Percentiles rank a stretch among this genome's conserved stretches.
Conservation (phyloP, 164 flowering plant species). For the Hamamelis virginiana region DNA sequence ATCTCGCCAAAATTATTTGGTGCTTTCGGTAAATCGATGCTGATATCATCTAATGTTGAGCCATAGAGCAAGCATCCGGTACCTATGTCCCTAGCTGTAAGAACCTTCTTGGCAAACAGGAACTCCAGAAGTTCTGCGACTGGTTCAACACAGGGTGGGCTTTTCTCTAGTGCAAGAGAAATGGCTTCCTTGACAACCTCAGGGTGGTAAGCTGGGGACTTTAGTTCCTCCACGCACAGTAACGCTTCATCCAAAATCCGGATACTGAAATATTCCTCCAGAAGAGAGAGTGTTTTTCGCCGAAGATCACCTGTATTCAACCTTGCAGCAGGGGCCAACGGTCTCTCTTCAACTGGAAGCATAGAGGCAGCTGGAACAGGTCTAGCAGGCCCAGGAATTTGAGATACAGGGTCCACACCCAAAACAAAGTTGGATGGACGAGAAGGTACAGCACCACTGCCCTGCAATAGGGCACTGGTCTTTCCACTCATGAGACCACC, state of each 20-base stretch:
- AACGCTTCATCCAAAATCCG: slow-evolving; percentile 70
- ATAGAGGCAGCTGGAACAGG: slow-evolving; percentile 26
- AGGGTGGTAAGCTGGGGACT: slow-evolving; percentile 63
- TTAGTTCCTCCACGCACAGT: slow-evolving; percentile 82
- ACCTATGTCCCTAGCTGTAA: slow-evolving; percentile 52
- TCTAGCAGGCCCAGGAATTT: slow-evolving; percentile 29
- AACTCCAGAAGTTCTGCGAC: slow-evolving; percentile 57
- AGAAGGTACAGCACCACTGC: slow-evolving; percentile 39
- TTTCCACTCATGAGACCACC: slow-evolving; percentile 56
- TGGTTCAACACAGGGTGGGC: slow-evolving; percentile 65
- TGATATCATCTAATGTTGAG: slow-evolving; percentile 68
- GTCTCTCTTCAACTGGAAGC: slow-evolving; percentile 38
- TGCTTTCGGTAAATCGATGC: slow-evolving; percentile 84
- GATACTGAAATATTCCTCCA: slow-evolving; percentile 83
- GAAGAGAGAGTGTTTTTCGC: slow-evolving; percentile 63
- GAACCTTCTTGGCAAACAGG: slow-evolving; percentile 49
- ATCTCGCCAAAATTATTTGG: slow-evolving; percentile 80
- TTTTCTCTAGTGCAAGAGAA: slow-evolving; percentile 64
- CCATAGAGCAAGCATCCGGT: slow-evolving; percentile 70
- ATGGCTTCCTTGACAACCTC: slow-evolving; percentile 84
- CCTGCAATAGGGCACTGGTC: slow-evolving; percentile 75
- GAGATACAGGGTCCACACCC: slow-evolving; percentile 31
- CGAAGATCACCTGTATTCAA: slow-evolving; percentile 43
- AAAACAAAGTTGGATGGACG: slow-evolving; percentile 31
- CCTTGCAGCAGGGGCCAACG: slow-evolving; percentile 28